Conservation (phyloP, 164 flowering plant species). For the Kingdonia uniflora region DNA sequence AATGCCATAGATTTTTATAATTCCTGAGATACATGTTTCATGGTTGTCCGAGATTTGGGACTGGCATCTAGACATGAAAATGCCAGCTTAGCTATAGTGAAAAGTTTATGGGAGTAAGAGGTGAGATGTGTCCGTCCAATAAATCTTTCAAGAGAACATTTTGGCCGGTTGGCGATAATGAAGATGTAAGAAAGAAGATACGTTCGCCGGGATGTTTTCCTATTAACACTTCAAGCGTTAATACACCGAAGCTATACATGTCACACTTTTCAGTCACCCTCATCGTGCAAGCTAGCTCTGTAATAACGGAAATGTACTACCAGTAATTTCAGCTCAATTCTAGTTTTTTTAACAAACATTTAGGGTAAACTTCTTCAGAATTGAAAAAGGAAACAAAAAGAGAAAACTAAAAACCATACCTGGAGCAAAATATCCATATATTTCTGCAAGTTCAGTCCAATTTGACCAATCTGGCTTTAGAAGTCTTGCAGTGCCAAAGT, state of each 20-base stretch:
- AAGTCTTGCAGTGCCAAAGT: neutral
- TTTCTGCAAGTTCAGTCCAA: constrained; percentile 3
- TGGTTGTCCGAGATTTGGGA: neutral
- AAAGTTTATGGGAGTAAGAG: neutral
- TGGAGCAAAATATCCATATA: constrained; percentile 1
- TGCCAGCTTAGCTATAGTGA: neutral
- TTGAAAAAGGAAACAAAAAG: neutral
- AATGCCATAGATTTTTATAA: neutral
- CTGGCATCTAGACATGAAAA: neutral
- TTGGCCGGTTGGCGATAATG: neutral
- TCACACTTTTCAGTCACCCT: constrained; percentile 3
- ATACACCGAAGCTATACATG: too few relatives aligned
- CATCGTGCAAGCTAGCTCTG: neutral
- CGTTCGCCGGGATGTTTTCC: neutral
- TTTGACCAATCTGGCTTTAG: neutral
- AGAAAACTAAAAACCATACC: neutral
- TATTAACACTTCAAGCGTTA: too few relatives aligned
- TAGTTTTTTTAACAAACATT: too few relatives aligned
- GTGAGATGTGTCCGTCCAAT: neutral
- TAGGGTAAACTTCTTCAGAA: too few relatives aligned
- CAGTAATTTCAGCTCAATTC: too few relatives aligned
- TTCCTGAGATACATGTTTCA: neutral
- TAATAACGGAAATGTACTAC: neutral
- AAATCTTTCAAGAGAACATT: neutral
- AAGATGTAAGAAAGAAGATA: neutral